Percentiles rank a stretch among this genome's conserved stretches.
phyloP scores from a whole-genome alignment of 176 grass and related monocot genomes.

The Paspalum vaginatum region DNA sequence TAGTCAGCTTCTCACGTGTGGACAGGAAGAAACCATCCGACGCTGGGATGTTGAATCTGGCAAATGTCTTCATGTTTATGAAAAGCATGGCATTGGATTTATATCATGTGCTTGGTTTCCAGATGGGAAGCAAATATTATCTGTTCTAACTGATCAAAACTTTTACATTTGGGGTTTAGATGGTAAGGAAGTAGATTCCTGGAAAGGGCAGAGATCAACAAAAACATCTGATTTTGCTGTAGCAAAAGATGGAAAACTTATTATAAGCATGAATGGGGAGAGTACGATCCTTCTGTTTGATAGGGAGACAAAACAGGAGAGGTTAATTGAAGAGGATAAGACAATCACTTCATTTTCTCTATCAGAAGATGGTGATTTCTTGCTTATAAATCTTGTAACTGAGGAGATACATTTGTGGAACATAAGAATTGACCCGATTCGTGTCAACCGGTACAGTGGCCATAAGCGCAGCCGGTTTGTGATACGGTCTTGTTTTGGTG shows the following conservation, averaged over 20 bases:
- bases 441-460: conserved; percentile 66
- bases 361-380: conserved; percentile 79
- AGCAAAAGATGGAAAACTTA: conserved; percentile 62
- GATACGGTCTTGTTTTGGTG: conserved; percentile 97
- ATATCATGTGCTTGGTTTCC: conserved; percentile 79
- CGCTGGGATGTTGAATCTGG: conserved; percentile 79
- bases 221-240: conserved; percentile 67
- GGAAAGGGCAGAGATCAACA: conserved; percentile 60
- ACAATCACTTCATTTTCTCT: conserved; percentile 82
- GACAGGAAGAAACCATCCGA: conserved; percentile 72
- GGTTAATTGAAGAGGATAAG: conserved; percentile 64
- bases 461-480: conserved; percentile 75
- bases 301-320: conserved; percentile 68
- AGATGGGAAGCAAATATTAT: conserved; percentile 67
- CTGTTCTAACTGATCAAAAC: conserved; percentile 48
- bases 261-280: conserved; percentile 68
- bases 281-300: conserved; percentile 64
- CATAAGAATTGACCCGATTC: conserved; percentile 67
- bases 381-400: conserved; percentile 72
- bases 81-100: conserved; percentile 55
- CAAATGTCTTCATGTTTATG: conserved; percentile 76
- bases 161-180: conserved; percentile 68
- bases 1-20: conserved; percentile 82
- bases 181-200: conserved; percentile 64
- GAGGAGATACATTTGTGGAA: conserved; percentile 94